A percentile compares a stretch with the other conserved stretches of the same genome.
Evolutionary conservation across 345 rosid genomes (phyloP).

Genomic region (Bruguiera parviflora): DNA sequence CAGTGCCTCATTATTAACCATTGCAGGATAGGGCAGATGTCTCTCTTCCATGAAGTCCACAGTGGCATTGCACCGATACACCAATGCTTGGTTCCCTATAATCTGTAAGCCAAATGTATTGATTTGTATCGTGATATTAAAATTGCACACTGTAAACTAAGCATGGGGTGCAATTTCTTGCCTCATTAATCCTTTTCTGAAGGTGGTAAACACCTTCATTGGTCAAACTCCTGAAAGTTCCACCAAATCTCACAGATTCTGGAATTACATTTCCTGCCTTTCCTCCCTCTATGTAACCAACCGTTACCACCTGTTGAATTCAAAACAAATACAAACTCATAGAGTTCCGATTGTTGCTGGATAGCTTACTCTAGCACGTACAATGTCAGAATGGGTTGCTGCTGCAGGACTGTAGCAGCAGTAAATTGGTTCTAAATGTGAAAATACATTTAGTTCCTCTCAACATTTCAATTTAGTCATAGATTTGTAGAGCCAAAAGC

Average conservation of each 20-base stretch:
- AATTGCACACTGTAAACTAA: not conserved
- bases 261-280: conserved; percentile 58
- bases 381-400: too few species aligned
- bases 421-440: too few species aligned
- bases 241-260: conserved; percentile 43
- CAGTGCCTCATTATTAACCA: conserved; percentile 46
- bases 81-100: conserved; percentile 56
- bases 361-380: too few species aligned
- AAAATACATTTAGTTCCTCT: too few species aligned
- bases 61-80: conserved; percentile 49
- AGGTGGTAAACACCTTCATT: conserved; percentile 50
- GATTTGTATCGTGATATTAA: not conserved
- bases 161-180: conserved; percentile 5
- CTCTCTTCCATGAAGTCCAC: conserved; percentile 51
- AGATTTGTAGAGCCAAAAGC: too few species aligned
- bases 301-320: conserved; percentile 49
- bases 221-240: conserved; percentile 63
- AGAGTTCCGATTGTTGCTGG: not conserved
- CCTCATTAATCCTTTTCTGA: conserved; percentile 51
- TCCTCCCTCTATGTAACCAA: conserved; percentile 64
- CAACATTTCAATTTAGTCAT: too few species aligned
- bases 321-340: not conserved
- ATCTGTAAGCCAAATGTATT: conserved; percentile 28
- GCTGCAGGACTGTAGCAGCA: too few species aligned
- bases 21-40: conserved; percentile 49